Evolutionary conservation across 2,329 filamentous ascomycete genomes (phyloP), one percentile per base, ranked within the genome.

Genomic region (Xylaria sp.): DNA sequence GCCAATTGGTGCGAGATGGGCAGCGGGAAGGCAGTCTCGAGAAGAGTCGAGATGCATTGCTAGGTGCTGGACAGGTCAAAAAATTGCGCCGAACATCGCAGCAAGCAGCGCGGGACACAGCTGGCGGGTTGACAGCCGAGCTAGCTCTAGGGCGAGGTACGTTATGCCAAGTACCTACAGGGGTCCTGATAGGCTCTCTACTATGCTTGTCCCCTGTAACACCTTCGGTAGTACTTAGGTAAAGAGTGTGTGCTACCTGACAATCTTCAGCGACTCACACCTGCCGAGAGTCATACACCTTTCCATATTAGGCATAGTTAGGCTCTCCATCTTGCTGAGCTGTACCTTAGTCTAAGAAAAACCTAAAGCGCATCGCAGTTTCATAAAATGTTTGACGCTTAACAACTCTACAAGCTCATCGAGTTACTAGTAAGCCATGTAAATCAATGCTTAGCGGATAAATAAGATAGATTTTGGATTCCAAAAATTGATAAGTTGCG

Each of bases 71-170:
- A 58, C 48, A 25, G 48, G 58, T 66, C 65, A 23, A 69, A 71
- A 70, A 71, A 72, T 66, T 72, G 70, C 69, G 70, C 70, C 70
- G 70, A 72, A 65, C 18, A 69, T 71, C 70, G 70, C 70, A 69
- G 59, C 57, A 18, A 18, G 55, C 23, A 25, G 10, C 39, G 55
- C n/a, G 50, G 12, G 41, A 44, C 50, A 28, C 25, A 60, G 51
- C 50, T 55, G 48, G 62, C 54, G 18, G 55, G 31, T 25, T 44
- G 31, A 15, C 18, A 46, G 55, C 50, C 34, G 41, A 51, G 55
- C 63, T 61, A 63, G 37, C 46, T n/a, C 10, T 37, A 37, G 34
- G 34, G 34, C 34, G 34, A 37, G 34, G 34, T 37, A 37, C 8
- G 34, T 37, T 37, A 37, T 8, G 34, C 34, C 7, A 37, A 10